Evolutionary conservation across 2,329 filamentous ascomycete genomes (phyloP), one percentile per base, ranked within the genome.

Genomic region (Lachnellula hyalina): DNA sequence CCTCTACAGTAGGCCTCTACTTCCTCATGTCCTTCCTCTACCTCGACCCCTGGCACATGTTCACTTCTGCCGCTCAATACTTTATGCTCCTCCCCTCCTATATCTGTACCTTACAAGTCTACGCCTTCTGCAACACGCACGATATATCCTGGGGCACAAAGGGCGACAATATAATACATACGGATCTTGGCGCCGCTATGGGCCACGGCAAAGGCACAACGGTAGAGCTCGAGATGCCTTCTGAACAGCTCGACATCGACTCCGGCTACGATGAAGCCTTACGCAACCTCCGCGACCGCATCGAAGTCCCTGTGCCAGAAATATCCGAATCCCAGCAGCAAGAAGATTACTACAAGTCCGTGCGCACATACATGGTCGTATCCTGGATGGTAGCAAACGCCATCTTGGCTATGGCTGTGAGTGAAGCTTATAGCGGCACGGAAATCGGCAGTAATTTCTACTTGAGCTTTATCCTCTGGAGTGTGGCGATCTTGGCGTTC

Each of bases 101-200:
- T 76, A 96, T 99, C 73, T 97, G 94, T 76, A 97, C 90, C 0
- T 80, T 99, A 2, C 94, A 99, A 72, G 91, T 97, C 19, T 99
- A 99, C 74, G 94, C 94, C 44, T 99, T 99, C 73, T 97, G 94
- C 78, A 99, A 99, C 75, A 96, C 93, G 0, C 94, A 99, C 81
- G 94, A 99, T 70, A 91, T 99, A 19, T 96, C 92, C 0, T 99
- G 94, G 94, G 94, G 94, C 45, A 99, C 94, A 46, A 99, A 99
- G 75, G 94, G 94, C 54, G 94, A 99, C 79, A 99, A 99, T 72
- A 85, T 96, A 36, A 86, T 94, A 66, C 87, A 90, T 72, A 96
- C 89, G 7, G 95, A 99, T 69, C 84, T 99, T 0, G 94, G 94
- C 54, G 85, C 89, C 5, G 94, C 95, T 12, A 83, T 89, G 6